A percentile compares a stretch with the other conserved stretches of the same genome.
These are phyloP conservation scores for Amaranthus tricolor DNA, from an alignment of 179 eudicot genomes.

Conservation along the genomic window DNA sequence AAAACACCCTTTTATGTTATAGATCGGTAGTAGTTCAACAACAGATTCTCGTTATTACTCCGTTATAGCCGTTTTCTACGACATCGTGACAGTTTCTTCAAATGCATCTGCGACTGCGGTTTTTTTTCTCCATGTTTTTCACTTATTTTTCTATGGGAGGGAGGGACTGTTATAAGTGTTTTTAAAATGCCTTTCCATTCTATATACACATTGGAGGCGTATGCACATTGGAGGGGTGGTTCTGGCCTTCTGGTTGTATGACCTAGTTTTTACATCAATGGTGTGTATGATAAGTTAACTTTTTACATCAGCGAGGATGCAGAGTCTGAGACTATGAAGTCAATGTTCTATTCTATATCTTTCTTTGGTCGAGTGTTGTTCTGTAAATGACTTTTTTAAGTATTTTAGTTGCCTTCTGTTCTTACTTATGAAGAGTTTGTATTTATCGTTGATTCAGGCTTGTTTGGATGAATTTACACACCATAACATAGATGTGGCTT, in stretches of 20 bases:
- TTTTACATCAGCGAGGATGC: background rate
- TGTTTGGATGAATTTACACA: constrained; percentile 96
- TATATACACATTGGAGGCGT: background rate
- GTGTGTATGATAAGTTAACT: background rate
- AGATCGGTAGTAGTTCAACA: too few relatives aligned
- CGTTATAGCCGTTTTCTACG: too few relatives aligned
- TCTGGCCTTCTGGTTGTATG: background rate
- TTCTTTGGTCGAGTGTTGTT: constrained; percentile 1
- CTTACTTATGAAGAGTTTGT: constrained; percentile 1
- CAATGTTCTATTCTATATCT: background rate
- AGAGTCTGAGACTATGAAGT: background rate
- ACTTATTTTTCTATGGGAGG: too few relatives aligned
- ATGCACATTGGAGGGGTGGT: background rate
- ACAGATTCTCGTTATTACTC: too few relatives aligned
- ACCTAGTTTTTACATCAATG: background rate
- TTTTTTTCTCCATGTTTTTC: too few relatives aligned
- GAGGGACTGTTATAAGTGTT: background rate
- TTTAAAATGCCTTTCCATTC: background rate
- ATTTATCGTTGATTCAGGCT: constrained; percentile 47
- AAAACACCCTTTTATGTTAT: too few relatives aligned
- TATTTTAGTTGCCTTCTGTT: constrained; percentile 3
- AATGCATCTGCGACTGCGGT: too few relatives aligned
- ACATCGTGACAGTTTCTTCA: too few relatives aligned
- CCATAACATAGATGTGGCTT: constrained; percentile 98
- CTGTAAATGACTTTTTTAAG: background rate